Evolutionary conservation across 345 rosid species (phyloP).

Genomic region (Aegle marmelos): DNA sequence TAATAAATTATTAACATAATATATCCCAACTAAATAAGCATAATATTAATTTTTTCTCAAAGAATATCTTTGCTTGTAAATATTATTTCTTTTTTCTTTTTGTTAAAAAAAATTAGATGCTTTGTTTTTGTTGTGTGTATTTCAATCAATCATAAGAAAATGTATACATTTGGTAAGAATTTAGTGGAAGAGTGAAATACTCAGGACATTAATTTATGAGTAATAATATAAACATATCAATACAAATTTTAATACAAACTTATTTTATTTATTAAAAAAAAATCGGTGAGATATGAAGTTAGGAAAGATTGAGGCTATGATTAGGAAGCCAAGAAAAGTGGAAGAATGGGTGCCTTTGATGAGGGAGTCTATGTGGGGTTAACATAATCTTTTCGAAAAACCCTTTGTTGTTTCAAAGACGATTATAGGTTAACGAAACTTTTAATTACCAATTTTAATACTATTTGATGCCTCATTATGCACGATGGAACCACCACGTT

Average conservation of each 20-base stretch:
- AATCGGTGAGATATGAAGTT: conserved; percentile 1
- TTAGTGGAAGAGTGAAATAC: background rate
- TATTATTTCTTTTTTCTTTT: too few species aligned
- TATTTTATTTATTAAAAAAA: background rate
- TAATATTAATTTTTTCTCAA: too few species aligned
- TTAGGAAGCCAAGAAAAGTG: background rate
- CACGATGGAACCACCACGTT: conserved; percentile 28
- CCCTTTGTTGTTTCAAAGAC: conserved; percentile 9
- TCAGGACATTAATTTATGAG: background rate
- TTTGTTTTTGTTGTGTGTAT: too few species aligned
- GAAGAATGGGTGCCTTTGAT: background rate
- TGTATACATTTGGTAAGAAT: too few species aligned
- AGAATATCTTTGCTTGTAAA: too few species aligned
- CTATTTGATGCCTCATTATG: conserved; percentile 12
- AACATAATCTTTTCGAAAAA: conserved; percentile 21
- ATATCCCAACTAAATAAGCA: too few species aligned
- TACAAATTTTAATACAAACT: too few species aligned
- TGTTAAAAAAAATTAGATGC: too few species aligned
- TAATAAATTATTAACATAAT: too few species aligned
- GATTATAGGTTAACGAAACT: conserved; percentile 10
- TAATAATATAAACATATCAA: too few species aligned
- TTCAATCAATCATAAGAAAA: too few species aligned
- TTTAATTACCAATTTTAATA: background rate
- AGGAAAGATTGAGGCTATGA: conserved; percentile 5
- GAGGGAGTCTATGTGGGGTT: conserved; percentile 21